Evolutionary conservation across 495 filamentous ascomycete genomes (phyloP).

Genomic region (Sporormia fimetaria): DNA sequence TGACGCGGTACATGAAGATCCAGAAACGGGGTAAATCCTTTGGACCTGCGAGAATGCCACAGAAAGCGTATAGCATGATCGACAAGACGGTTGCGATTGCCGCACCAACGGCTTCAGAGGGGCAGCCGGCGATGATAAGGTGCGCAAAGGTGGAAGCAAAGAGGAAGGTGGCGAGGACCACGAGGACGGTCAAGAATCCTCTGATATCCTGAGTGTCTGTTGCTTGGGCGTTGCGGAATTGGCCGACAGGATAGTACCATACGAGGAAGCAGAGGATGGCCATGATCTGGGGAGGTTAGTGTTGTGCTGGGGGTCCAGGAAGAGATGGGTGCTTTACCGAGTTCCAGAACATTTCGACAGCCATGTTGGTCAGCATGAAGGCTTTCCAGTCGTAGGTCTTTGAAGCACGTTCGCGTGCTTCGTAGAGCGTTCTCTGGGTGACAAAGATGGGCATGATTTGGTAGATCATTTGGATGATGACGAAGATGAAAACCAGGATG

Average conservation of each 20-base stretch:
- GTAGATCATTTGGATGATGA: slow-evolving; percentile 64
- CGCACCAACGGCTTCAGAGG: slow-evolving; percentile 52
- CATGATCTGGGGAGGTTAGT: slow-evolving; percentile 44
- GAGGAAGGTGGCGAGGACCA: slow-evolving; percentile 40
- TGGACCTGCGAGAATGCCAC: slow-evolving; percentile 56
- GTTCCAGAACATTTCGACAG: slow-evolving; percentile 29
- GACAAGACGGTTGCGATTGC: slow-evolving; percentile 58
- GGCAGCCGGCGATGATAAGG: slow-evolving; percentile 57
- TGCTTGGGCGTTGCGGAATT: slow-evolving; percentile 55
- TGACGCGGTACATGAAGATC: slow-evolving; percentile 77
- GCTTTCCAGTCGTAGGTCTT: slow-evolving; percentile 75
- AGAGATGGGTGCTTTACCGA: slow-evolving; percentile 42
- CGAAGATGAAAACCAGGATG: slow-evolving; percentile 70
- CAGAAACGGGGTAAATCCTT: slow-evolving; percentile 57
- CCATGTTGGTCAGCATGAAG: slow-evolving; percentile 39
- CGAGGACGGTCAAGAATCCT: slow-evolving; percentile 54
- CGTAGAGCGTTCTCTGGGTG: slow-evolving; percentile 66
- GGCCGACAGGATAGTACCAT: slow-evolving; percentile 75
- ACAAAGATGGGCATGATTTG: slow-evolving; percentile 83
- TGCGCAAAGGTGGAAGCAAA: slow-evolving; percentile 44
- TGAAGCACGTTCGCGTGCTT: slow-evolving; percentile 72
- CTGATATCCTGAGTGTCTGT: slow-evolving; percentile 47
- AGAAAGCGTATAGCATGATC: slow-evolving; percentile 46
- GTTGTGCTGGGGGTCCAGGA: slow-evolving; percentile 36
- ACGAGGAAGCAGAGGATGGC: slow-evolving; percentile 56